A percentile compares a stretch with the other conserved stretches of the same genome.
These are phyloP conservation scores for Geranomyces variabilis DNA, from an alignment of 192 early-diverging fungal species.

Conservation along the genomic window DNA sequence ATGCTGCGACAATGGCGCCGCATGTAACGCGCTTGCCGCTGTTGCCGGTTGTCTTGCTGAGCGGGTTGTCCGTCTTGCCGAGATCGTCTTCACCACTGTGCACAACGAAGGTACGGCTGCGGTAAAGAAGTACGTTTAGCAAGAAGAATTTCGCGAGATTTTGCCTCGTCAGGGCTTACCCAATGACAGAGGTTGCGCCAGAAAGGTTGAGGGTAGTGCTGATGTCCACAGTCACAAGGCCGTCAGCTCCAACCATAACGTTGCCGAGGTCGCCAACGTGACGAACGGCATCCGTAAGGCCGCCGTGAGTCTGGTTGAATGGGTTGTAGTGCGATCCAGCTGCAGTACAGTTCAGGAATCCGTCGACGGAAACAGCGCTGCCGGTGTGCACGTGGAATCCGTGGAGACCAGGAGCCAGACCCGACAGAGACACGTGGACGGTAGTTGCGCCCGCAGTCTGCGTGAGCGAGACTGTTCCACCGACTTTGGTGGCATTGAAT, in stretches of 20 bases:
- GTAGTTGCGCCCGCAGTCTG: constrained; percentile 47
- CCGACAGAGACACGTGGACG: constrained; percentile 60
- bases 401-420: constrained; percentile 73
- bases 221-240: constrained; percentile 54
- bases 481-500: constrained; percentile 40
- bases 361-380: not conserved
- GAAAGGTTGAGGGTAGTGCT: constrained; percentile 67
- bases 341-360: constrained; percentile 63
- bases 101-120: constrained; percentile 78
- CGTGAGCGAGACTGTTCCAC: constrained; percentile 69
- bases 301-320: constrained; percentile 76
- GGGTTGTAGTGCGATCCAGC: constrained; percentile 92
- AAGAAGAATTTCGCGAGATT: not conserved
- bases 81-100: constrained; percentile 87
- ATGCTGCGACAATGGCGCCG: constrained; percentile 68
- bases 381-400: constrained; percentile 83
- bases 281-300: constrained; percentile 65
- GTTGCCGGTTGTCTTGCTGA: constrained; percentile 82
- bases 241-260: constrained; percentile 60
- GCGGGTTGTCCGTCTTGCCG: constrained; percentile 72
- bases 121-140: too few relatives aligned
- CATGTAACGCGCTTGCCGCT: constrained; percentile 83
- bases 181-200: constrained; percentile 77
- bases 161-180: constrained; percentile 42
- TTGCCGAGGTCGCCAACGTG: constrained; percentile 95